phyloP scores from a whole-genome alignment of 306 rosid genomes.

The Adenanthera pavonina region DNA sequence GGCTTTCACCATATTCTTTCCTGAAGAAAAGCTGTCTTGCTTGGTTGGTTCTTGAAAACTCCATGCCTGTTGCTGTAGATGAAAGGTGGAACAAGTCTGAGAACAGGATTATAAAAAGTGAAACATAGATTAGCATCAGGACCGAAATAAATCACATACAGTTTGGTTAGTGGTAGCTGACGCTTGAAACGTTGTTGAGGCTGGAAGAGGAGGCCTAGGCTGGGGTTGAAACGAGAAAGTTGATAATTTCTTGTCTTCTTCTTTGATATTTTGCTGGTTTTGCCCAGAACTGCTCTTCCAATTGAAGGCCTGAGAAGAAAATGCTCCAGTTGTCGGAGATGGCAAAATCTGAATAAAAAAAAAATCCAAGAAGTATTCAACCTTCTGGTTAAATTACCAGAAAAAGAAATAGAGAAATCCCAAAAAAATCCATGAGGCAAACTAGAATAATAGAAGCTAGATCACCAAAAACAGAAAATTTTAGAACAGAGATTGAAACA shows the following conservation, averaged over 20 bases:
- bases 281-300: slow-evolving; percentile 60
- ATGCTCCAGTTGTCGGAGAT: slow-evolving; percentile 85
- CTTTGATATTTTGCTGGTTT: slow-evolving; percentile 56
- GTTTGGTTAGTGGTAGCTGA: slow-evolving; percentile 43
- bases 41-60: slow-evolving; percentile 57
- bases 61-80: slow-evolving; percentile 60
- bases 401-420: not conserved
- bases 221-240: slow-evolving; percentile 73
- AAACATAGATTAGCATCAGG: not conserved
- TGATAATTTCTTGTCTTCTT: slow-evolving; percentile 61
- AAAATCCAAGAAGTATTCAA: slow-evolving; percentile 1
- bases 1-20: slow-evolving; percentile 53
- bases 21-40: slow-evolving; percentile 53
- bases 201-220: slow-evolving; percentile 49
- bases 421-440: not conserved
- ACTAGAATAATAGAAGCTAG: not conserved
- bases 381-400: not conserved
- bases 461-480: not conserved
- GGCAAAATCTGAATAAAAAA: slow-evolving; percentile 56
- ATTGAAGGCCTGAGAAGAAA: slow-evolving; percentile 60
- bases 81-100: slow-evolving; percentile 13
- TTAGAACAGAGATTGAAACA: not conserved
- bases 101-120: not conserved
- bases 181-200: slow-evolving; percentile 50
- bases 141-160: slow-evolving; percentile 46